A percentile compares a stretch with the other conserved stretches of the same genome.
phyloP scores from a whole-genome alignment of 345 rosid species.

The Pseudoturritis turrita region DNA sequence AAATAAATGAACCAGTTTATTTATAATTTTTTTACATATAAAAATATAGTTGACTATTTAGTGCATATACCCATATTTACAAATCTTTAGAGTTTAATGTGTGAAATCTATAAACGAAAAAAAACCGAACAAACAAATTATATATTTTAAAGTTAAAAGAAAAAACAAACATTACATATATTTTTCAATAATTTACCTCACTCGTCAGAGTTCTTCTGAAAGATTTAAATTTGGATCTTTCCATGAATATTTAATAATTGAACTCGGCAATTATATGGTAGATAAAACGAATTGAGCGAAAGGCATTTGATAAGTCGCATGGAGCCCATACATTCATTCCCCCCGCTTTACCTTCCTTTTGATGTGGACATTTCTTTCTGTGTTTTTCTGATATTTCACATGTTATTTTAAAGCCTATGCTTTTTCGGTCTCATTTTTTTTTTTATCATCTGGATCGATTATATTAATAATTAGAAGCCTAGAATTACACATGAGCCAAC shows the following conservation, averaged over 20 bases:
- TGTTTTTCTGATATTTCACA: conserved; percentile 18
- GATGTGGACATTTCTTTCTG: conserved; percentile 18
- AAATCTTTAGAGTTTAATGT: too few species aligned
- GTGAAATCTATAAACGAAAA: too few species aligned
- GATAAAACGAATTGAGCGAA: background rate
- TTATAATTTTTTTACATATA: too few species aligned
- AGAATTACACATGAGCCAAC: too few species aligned
- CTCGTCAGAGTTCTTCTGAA: background rate
- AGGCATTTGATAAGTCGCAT: conserved; percentile 17
- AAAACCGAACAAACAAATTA: background rate
- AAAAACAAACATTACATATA: background rate
- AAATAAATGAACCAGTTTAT: too few species aligned
- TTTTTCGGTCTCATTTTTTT: conserved; percentile 6
- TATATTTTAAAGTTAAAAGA: background rate
- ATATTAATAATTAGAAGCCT: too few species aligned
- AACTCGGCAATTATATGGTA: background rate
- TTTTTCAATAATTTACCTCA: conserved; percentile 5
- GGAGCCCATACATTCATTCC: conserved; percentile 31
- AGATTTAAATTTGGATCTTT: background rate
- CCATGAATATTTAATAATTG: conserved; percentile 6
- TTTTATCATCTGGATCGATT: too few species aligned
- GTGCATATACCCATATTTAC: too few species aligned
- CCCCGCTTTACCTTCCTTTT: conserved; percentile 5
- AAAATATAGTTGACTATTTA: too few species aligned
- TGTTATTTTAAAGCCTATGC: conserved; percentile 23